Base-by-base conservation (phyloP, 2,329 filamentous ascomycete species). In the Aspergillus sp. region DNA sequence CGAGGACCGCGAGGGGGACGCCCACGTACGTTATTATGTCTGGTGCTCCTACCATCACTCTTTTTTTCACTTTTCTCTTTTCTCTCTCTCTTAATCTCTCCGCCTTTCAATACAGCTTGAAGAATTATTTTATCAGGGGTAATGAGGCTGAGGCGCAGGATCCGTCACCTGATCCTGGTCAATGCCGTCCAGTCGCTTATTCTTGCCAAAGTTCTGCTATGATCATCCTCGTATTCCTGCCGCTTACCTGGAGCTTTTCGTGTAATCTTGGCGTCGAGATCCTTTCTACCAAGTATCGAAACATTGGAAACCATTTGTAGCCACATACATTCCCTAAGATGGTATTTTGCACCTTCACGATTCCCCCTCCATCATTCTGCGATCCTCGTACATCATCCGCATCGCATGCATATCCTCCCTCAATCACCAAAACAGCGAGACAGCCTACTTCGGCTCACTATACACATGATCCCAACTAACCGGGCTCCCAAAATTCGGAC, bases 401-500 rank as follows among this genome's bases (percentile, higher is more conserved):
- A 28, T 28, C 25, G 6, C 25, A 28, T 28, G 1, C 25, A 28
- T 28, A 38, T 38, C 31, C 31, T 15, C 31, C 13, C 4, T 19
- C 19, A 25, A 48, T 13, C 19, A 48, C 8, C 6, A 6, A 38
- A 19, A 19, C 25, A 28, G 6, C 43, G n/a, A 46, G 8, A 43
- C 38, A 43, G 3, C 9, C n/a, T 19, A 46, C 43, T 7, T 25
- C 19, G 54, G 54, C 22, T 57, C 54, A 30, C 47, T 47, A 50
- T 51, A 57, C 28, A 43, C 54, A 50, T 94, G 54, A 13, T 19
- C 9, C 64, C 59, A 61, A 1, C 46, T 34, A 19, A 58, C 54
- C 1, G 67, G 56, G 22, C 38, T 38, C 19, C 83, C 84, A 72
- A 86, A 86, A 68, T 84, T 81, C 3, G 83, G 85, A 1, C 78